Conservation (phyloP, 169 alveolate genomes). For the Besnoitia besnoiti region DNA sequence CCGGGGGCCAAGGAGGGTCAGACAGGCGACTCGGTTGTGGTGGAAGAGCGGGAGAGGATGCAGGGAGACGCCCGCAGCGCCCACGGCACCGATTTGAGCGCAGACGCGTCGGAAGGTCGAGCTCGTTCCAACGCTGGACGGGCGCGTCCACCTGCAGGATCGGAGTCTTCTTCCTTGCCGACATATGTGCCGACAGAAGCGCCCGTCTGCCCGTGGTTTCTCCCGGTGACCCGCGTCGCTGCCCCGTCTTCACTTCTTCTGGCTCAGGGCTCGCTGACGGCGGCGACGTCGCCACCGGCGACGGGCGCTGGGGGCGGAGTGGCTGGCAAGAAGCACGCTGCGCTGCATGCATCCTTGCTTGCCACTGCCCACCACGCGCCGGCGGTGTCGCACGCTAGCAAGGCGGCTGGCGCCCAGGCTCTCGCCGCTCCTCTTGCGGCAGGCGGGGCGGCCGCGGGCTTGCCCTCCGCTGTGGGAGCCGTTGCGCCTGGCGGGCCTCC, state of each 20-base stretch:
- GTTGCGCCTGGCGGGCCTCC: constrained; percentile 39
- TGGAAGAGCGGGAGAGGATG: too few relatives aligned
- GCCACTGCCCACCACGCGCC: neutral
- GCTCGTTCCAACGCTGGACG: too few relatives aligned
- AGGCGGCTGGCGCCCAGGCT: neutral
- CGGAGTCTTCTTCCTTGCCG: neutral
- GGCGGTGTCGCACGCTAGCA: neutral
- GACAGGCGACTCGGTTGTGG: too few relatives aligned
- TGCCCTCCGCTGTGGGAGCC: constrained; percentile 3
- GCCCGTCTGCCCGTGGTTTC: constrained; percentile 7
- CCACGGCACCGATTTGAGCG: too few relatives aligned
- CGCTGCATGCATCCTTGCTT: neutral
- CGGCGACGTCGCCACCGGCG: neutral
- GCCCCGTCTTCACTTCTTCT: neutral
- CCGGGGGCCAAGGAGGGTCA: neutral
- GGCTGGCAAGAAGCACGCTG: neutral
- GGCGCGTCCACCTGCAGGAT: too few relatives aligned
- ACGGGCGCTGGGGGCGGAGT: neutral
- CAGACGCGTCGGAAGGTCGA: too few relatives aligned
- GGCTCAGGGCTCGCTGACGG: neutral
- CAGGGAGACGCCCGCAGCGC: too few relatives aligned
- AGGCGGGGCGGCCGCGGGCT: neutral
- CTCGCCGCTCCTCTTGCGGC: neutral
- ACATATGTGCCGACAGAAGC: neutral
- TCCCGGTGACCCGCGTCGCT: neutral